These are phyloP conservation scores for Candida adriatica DNA, from an alignment of 805 yeast species.

Conservation along the genomic window DNA sequence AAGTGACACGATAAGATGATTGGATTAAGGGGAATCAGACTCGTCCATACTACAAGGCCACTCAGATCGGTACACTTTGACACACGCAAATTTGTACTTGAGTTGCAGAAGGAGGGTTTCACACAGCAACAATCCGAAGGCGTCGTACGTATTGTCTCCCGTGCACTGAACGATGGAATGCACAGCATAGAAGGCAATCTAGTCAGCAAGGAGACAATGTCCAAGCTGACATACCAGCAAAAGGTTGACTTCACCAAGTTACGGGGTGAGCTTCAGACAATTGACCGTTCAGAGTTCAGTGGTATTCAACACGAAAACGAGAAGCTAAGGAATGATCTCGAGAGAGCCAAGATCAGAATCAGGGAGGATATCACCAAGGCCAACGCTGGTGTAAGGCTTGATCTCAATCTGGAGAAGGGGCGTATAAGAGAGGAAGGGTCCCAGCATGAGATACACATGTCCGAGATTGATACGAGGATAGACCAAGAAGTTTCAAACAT, in stretches of 20 bases:
- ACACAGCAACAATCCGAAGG: constrained; percentile 70
- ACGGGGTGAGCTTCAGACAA: constrained; percentile 82
- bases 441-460: constrained; percentile 85
- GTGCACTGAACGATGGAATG: constrained; percentile 76
- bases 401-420: constrained; percentile 89
- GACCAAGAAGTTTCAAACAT: constrained; percentile 94
- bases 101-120: constrained; percentile 55
- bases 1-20: too few species aligned
- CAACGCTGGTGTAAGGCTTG: constrained; percentile 84
- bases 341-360: constrained; percentile 74
- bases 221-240: constrained; percentile 87
- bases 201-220: constrained; percentile 79
- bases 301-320: constrained; percentile 83
- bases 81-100: constrained; percentile 20
- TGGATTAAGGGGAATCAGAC: too few species aligned
- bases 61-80: constrained; percentile 17
- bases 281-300: constrained; percentile 82
- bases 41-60: not conserved
- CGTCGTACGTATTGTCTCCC: constrained; percentile 64
- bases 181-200: constrained; percentile 65
- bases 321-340: constrained; percentile 73
- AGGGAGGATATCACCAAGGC: constrained; percentile 89
- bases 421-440: constrained; percentile 92
- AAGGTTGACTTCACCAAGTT: constrained; percentile 94
- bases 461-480: constrained; percentile 89